phyloP scores from a whole-genome alignment of 257 asterid species.

The Craterostigma plantagineum region DNA sequence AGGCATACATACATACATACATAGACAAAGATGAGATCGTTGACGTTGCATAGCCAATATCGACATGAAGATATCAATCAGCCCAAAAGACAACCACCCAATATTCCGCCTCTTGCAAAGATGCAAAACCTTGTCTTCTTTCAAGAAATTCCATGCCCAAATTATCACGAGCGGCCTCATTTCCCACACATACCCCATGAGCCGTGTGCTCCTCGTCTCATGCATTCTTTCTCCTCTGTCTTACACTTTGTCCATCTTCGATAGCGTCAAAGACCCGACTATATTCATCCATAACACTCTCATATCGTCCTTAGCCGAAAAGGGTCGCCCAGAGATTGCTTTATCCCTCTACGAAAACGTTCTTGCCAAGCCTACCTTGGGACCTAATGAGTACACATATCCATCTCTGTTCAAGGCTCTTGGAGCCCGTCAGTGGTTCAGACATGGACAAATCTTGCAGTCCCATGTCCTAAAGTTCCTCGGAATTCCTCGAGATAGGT shows the following conservation, averaged over 20 bases:
- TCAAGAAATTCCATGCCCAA: conserved; percentile 45
- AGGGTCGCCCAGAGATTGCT: conserved; percentile 18
- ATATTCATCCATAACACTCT: conserved; percentile 56
- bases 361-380: conserved; percentile 12
- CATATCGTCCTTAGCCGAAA: conserved; percentile 30
- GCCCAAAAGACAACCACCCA: conserved; percentile 32
- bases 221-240: conserved; percentile 26
- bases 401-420: conserved; percentile 70
- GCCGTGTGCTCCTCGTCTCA: conserved; percentile 40
- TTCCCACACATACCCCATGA: conserved; percentile 52
- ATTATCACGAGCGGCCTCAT: conserved; percentile 48
- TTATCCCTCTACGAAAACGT: conserved; percentile 25
- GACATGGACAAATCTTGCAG: conserved; percentile 44
- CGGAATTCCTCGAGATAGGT: conserved; percentile 29
- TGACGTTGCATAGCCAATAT: no score
- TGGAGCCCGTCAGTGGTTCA: conserved; percentile 22
- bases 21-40: no score
- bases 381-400: conserved; percentile 50
- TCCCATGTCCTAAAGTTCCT: conserved; percentile 51
- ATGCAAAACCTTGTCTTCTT: conserved; percentile 35
- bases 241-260: conserved; percentile 32
- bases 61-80: conserved; percentile 10
- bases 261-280: conserved; percentile 27
- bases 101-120: conserved; percentile 21
- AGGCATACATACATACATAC: no score